A percentile compares a stretch with the other conserved stretches of the same genome.
These are phyloP conservation scores for Knoxdaviesia capensis DNA, from an alignment of 2,329 filamentous ascomycete genomes.

Conservation along the genomic window DNA sequence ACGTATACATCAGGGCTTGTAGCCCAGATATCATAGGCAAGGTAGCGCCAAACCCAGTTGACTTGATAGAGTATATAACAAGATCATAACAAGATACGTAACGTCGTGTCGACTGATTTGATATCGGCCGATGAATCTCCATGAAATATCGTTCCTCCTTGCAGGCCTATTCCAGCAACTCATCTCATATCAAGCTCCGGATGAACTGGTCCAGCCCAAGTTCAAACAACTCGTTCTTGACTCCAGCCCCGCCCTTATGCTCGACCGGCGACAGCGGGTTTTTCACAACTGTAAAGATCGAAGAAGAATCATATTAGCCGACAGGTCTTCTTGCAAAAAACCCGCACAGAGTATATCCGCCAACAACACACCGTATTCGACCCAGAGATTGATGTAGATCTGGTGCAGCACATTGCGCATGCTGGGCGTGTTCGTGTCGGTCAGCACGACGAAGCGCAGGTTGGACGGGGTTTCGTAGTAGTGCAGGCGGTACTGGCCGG, in stretches of 20 bases:
- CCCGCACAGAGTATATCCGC: background rate
- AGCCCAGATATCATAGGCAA: no score
- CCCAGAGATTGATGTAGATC: slow-evolving; percentile 95
- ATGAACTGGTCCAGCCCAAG: slow-evolving; percentile 61
- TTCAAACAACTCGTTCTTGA: slow-evolving; percentile 52
- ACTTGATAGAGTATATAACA: no score
- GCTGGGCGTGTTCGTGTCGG: slow-evolving; percentile 71
- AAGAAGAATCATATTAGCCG: slow-evolving; percentile 1
- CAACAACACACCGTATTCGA: slow-evolving; percentile 58
- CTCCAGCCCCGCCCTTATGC: slow-evolving; percentile 47
- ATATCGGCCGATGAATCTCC: background rate
- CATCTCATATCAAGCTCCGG: slow-evolving; percentile 35
- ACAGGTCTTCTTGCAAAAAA: background rate
- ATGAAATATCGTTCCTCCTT: no score
- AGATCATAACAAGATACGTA: no score
- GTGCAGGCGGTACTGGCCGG: slow-evolving; percentile 90
- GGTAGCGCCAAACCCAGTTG: no score
- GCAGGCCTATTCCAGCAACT: no score
- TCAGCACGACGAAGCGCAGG: slow-evolving; percentile 91
- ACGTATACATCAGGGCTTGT: no score
- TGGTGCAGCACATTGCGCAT: slow-evolving; percentile 91
- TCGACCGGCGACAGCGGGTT: slow-evolving; percentile 49
- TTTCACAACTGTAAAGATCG: slow-evolving; percentile 40
- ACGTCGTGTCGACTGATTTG: background rate
- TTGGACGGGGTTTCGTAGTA: slow-evolving; percentile 97